Evolutionary conservation across 2,329 filamentous ascomycete genomes (phyloP), one percentile per base, ranked within the genome.

Genomic region (Colletotrichum endophyticum): DNA sequence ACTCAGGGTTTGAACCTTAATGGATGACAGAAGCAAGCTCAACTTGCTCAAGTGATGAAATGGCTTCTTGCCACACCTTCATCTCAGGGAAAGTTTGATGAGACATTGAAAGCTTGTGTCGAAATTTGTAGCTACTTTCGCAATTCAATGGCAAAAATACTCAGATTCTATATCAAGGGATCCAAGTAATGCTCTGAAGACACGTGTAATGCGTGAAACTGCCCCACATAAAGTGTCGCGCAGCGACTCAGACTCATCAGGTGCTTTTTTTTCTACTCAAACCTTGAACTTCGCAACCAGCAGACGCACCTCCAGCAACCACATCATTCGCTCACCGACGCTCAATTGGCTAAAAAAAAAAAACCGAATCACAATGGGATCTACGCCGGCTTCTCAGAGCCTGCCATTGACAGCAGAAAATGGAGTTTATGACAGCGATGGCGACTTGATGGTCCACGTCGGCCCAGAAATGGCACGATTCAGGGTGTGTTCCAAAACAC

Each of bases 401-500:
- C 0, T 4, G 3, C n/a, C n/a, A 22, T 13, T 22, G n/a, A 53
- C 11, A 8, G 6, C n/a, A 22, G 44, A 53, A 22, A 53, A 22
- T 22, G 44, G 44, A 13, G 11, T 53, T 53, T 67, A 32, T 16
- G 72, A 75, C 15, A 5, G n/a, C 3, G 28, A 36, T 15, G 72
- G 72, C 19, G 72, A 75, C 13, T 30, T 75, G 15, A 19, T 49
- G 4, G 25, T 75, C 8, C 28, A 27, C 9, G 72, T 75, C 22
- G 72, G 69, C 19, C 11, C 9, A 8, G n/a, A 70, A 6, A 34
- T 34, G 12, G 22, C 12, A 49, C 36, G 16, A 13, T 82, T 80
- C 30, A 70, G 77, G 4, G 80, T 80, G 7, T 84, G 81, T 67
- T 83, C 82, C 1, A 79, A 79, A 16, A 70, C 82, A 1, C 66